These are phyloP conservation scores for Globisporangium perplexum DNA, from an alignment of 352 stramenopile species.

Conservation along the genomic window DNA sequence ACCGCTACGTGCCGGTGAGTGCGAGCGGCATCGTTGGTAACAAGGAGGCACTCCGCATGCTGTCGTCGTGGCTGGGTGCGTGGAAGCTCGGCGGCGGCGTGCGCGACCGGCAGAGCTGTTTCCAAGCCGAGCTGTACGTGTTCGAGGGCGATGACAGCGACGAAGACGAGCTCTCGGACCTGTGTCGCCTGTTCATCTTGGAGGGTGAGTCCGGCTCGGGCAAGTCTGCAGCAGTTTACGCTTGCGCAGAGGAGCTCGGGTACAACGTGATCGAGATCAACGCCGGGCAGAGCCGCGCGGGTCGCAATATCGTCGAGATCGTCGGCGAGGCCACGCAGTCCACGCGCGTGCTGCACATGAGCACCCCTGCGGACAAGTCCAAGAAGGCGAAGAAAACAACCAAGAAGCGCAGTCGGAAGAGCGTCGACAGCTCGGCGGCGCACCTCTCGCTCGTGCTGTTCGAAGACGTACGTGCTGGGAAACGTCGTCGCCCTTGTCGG, in stretches of 20 bases:
- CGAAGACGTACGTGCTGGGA: constrained; percentile 63
- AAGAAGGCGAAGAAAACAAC: constrained; percentile 33
- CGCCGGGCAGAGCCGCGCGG: constrained; percentile 62
- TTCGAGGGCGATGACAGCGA: constrained; percentile 63
- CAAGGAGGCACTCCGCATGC: constrained; percentile 43
- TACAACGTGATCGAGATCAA: constrained; percentile 87
- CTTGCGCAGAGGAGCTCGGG: constrained; percentile 71
- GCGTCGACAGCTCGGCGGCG: constrained; percentile 28
- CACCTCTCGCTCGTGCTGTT: constrained; percentile 80
- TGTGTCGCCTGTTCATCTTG: constrained; percentile 72
- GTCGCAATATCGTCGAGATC: constrained; percentile 65
- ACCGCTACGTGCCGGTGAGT: constrained; percentile 55
- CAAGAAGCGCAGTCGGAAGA: constrained; percentile 40
- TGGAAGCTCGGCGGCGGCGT: constrained; percentile 62
- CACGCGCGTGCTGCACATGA: constrained; percentile 58
- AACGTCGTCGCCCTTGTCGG: no score
- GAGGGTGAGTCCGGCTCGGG: constrained; percentile 61
- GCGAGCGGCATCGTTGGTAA: constrained; percentile 66
- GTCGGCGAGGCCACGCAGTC: constrained; percentile 83
- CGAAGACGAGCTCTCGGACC: constrained; percentile 36
- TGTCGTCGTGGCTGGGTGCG: constrained; percentile 65
- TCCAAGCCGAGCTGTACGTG: constrained; percentile 56
- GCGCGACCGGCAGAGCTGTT: constrained; percentile 35
- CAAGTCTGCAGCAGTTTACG: constrained; percentile 78
- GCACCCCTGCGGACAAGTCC: constrained; percentile 25